Evolutionary conservation across 805 yeast species (phyloP).

Genomic region (Candida schatavii): DNA sequence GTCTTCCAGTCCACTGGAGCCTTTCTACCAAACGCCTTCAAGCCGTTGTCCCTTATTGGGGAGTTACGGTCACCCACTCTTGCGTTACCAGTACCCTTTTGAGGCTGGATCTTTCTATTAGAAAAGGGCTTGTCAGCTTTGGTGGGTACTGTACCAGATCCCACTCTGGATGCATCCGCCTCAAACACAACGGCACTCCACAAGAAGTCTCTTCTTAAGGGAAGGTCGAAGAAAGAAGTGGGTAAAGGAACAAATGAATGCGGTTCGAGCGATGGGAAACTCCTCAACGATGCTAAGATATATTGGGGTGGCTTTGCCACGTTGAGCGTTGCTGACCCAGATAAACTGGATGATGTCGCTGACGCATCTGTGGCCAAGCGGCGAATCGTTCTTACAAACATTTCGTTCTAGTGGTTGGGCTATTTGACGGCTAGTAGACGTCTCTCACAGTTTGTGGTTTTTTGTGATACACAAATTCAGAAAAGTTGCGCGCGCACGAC

Average conservation of each 20-base stretch:
- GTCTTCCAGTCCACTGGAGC: constrained; percentile 91
- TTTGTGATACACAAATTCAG: too few relatives aligned
- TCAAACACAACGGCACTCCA: constrained; percentile 96
- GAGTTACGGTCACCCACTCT: constrained; percentile 95
- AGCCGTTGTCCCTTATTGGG: constrained; percentile 87
- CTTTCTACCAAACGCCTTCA: constrained; percentile 81
- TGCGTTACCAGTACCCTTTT: constrained; percentile 94
- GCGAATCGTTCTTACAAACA: constrained; percentile 28
- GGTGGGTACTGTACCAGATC: constrained; percentile 82
- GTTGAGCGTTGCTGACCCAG: constrained; percentile 14
- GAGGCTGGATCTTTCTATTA: constrained; percentile 77
- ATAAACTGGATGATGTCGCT: constrained; percentile 1
- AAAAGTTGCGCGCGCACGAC: too few relatives aligned
- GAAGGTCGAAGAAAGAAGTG: constrained; percentile 62
- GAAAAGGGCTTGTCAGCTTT: constrained; percentile 85
- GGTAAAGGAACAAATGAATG: constrained; percentile 73
- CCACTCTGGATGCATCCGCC: constrained; percentile 85
- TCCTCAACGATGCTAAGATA: constrained; percentile 72
- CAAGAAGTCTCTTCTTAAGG: constrained; percentile 83
- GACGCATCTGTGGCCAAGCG: constrained; percentile 26
- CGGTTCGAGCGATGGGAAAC: constrained; percentile 92
- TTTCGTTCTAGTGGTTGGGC: not conserved
- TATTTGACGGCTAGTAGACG: too few relatives aligned
- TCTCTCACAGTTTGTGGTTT: too few relatives aligned
- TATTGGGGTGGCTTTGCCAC: constrained; percentile 56